Conservation (phyloP, 2,329 filamentous ascomycete genomes). For the Aspergillus sp. region DNA sequence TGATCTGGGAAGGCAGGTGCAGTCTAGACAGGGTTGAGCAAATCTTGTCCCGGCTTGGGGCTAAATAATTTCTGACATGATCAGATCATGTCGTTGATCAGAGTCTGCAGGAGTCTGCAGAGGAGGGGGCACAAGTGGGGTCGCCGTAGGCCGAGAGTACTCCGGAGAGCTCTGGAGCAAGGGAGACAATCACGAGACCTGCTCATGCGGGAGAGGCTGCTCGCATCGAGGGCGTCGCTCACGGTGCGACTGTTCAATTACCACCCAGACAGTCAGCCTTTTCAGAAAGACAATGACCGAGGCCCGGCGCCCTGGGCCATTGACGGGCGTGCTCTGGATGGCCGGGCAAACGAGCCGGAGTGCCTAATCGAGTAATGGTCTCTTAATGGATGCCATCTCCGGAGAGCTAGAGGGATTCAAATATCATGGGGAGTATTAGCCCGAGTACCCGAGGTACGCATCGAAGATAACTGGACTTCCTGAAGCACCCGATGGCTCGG, state of each 20-base stretch:
- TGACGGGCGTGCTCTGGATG: neutral
- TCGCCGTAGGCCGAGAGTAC: neutral
- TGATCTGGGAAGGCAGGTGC: slow-evolving; percentile 12
- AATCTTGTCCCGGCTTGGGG: slow-evolving; percentile 14
- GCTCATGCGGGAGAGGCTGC: slow-evolving; percentile 8
- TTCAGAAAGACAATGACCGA: neutral
- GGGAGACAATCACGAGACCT: slow-evolving; percentile 13
- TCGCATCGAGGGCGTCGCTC: slow-evolving; percentile 2
- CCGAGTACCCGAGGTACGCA: slow-evolving; percentile 28
- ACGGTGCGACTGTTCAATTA: neutral
- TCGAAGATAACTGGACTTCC: slow-evolving; percentile 9
- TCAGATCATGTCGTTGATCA: neutral
- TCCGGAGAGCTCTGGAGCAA: neutral
- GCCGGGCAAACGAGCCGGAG: slow-evolving; percentile 1
- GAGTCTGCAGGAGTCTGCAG: neutral
- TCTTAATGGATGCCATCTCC: neutral
- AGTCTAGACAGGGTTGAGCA: slow-evolving; percentile 9
- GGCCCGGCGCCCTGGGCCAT: slow-evolving; percentile 3
- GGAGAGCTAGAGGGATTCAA: neutral
- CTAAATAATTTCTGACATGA: neutral
- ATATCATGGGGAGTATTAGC: slow-evolving; percentile 19
- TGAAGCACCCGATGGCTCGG: slow-evolving; percentile 26
- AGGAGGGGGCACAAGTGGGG: neutral
- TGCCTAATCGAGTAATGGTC: slow-evolving; percentile 4
- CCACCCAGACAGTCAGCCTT: neutral